Conservation (phyloP, 2,329 filamentous ascomycete genomes). For the Aspergillus eucalypticola region DNA sequence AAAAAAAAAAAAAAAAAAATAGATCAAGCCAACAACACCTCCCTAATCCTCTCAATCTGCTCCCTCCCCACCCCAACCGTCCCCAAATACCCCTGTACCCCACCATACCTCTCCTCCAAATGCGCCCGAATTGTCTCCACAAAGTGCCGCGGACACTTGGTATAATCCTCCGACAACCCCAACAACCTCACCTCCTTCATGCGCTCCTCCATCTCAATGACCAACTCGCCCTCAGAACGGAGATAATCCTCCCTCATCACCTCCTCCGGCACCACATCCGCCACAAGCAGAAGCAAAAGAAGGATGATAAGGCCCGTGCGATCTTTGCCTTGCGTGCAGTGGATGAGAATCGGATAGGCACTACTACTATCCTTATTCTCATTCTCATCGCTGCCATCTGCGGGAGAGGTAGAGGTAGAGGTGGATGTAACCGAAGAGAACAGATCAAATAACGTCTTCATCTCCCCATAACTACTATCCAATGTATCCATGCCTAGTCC, state of each 20-base stretch:
- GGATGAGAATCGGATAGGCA: slow-evolving; percentile 66
- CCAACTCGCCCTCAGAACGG: slow-evolving; percentile 63
- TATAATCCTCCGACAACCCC: slow-evolving; percentile 74
- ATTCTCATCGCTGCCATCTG: too few species aligned
- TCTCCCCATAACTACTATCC: slow-evolving; percentile 63
- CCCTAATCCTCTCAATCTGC: slow-evolving; percentile 44
- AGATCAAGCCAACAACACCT: slow-evolving; percentile 27
- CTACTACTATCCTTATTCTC: too few species aligned
- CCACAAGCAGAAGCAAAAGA: slow-evolving; percentile 63
- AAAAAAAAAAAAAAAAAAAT: too few species aligned
- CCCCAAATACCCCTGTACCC: slow-evolving; percentile 65
- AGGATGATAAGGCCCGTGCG: slow-evolving; percentile 72
- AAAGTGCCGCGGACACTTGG: slow-evolving; percentile 64
- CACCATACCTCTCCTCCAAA: slow-evolving; percentile 64
- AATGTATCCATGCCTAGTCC: slow-evolving; percentile 71
- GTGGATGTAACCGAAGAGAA: slow-evolving; percentile 44
- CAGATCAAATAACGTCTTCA: slow-evolving; percentile 68
- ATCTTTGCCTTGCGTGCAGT: slow-evolving; percentile 91
- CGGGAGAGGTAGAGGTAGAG: too few species aligned
- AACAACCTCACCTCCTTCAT: slow-evolving; percentile 69
- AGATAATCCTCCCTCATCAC: slow-evolving; percentile 73
- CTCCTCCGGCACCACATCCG: slow-evolving; percentile 53
- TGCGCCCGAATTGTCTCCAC: slow-evolving; percentile 60
- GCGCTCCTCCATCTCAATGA: slow-evolving; percentile 62
- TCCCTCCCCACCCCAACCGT: slow-evolving; percentile 58